Conservation (phyloP, 805 yeast genomes). For the Candida coquimbonensis region DNA sequence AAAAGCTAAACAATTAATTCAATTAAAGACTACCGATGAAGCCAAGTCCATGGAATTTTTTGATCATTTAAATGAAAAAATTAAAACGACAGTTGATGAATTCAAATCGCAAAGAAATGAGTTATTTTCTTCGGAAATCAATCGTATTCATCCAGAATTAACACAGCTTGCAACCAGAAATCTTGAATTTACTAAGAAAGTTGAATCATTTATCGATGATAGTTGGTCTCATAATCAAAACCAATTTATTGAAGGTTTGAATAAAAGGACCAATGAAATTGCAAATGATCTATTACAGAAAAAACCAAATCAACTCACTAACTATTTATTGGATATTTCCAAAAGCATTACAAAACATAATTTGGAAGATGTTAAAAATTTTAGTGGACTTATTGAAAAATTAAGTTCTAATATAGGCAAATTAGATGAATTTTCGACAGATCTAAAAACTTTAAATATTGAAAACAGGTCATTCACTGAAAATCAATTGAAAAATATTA, state of each 20-base stretch:
- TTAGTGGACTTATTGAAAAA: not conserved
- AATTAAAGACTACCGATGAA: too few relatives aligned
- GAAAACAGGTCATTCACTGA: conserved; percentile 13
- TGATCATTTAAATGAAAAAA: too few relatives aligned
- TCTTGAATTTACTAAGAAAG: conserved; percentile 8
- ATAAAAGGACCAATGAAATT: not conserved
- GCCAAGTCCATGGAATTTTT: too few relatives aligned
- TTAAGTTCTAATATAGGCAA: conserved; percentile 9
- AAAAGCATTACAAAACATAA: conserved; percentile 7
- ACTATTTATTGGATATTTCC: conserved; percentile 12
- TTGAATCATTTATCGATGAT: conserved; percentile 10
- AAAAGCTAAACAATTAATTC: too few relatives aligned
- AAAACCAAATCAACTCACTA: conserved; percentile 12
- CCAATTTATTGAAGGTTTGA: conserved; percentile 7
- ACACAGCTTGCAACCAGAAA: conserved; percentile 7
- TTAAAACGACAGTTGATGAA: too few relatives aligned
- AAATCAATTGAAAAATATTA: conserved; percentile 10
- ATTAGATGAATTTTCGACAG: conserved; percentile 7
- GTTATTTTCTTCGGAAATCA: not conserved
- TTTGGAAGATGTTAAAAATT: not conserved
- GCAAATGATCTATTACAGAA: conserved; percentile 8
- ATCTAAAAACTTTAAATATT: conserved; percentile 9
- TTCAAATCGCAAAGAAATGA: too few relatives aligned
- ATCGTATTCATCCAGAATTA: conserved; percentile 8
- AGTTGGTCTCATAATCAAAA: conserved; percentile 14